Percentiles rank a stretch among this genome's conserved stretches.
Evolutionary conservation across 2,329 filamentous ascomycete species (phyloP).

Genomic region (Neonectria sp.): DNA sequence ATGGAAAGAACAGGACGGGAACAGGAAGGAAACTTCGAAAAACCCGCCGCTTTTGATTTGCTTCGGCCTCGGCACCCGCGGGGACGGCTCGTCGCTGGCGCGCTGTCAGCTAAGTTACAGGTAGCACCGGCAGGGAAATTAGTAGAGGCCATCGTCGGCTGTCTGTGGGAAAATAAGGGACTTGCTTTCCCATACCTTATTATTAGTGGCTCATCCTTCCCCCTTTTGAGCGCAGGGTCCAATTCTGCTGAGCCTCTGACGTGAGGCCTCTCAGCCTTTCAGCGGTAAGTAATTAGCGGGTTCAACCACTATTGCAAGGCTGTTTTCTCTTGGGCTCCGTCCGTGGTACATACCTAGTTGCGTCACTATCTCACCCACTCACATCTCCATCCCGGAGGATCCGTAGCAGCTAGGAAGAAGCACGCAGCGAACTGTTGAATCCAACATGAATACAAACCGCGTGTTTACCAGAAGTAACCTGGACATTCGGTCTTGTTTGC

Average conservation of each 20-base stretch:
- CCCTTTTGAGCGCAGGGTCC: constrained; percentile 6
- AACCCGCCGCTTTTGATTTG: not conserved
- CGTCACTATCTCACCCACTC: no score
- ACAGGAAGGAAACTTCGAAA: no score
- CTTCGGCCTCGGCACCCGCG: constrained; percentile 10
- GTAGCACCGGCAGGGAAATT: not conserved
- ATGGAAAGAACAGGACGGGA: not conserved
- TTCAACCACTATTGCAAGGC: no score
- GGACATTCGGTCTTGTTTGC: no score
- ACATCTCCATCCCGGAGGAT: not conserved
- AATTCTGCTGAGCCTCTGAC: not conserved
- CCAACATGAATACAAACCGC: no score
- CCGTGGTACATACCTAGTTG: no score
- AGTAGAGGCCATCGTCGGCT: not conserved
- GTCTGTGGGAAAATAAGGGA: not conserved
- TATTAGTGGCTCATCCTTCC: not conserved
- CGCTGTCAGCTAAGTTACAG: not conserved
- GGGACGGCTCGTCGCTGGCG: not conserved
- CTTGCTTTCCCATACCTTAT: not conserved
- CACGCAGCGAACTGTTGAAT: no score
- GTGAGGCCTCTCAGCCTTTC: not conserved
- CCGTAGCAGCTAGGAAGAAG: not conserved
- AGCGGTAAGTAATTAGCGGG: no score
- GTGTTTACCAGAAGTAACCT: no score
- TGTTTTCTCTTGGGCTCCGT: no score